Base-by-base conservation (phyloP, 2,329 filamentous ascomycete species). In the Alternaria postmessia region DNA sequence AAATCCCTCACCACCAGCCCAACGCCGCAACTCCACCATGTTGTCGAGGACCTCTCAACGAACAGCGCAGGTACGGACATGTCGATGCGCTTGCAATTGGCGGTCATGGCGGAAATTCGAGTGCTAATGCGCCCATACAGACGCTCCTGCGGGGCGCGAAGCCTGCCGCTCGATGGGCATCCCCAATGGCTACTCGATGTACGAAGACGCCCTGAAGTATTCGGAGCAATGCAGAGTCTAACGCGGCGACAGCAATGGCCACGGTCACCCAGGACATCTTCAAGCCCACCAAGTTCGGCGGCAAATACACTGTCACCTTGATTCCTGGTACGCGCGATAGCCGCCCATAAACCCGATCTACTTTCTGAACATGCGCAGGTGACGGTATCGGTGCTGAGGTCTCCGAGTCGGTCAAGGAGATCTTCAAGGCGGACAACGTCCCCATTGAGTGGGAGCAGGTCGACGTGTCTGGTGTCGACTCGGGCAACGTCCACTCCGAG, bases 361-460 rank as follows among this genome's bases (percentile, higher is more conserved):
- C 58, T 63, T 68, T 66, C 73, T 59, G 69, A 72, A 63, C 64
- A 28, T 64, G 55, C 54, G 64, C 68, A 89, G 88, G 88, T 84
- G 95, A 99, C 77, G 95, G 95, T 86, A 97, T 99, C 80, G 95
- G 95, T 81, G 92, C 93, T 81, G 95, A 99, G 85, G 94, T 98
- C 64, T 93, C 94, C 75, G 94, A 98, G 84, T 95, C 93, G 66
- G 94, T 99, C 81, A 97, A 97, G 90, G 96, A 94, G 72, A 91
- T 99, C 82, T 98, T 98, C 90, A 98, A 97, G 89, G 94, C 94
- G 80, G 94, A 98, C 86, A 98, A 97, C 80, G 94, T 97, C 54
- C 95, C 95, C 77, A 90, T 99, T 75, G 93, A 97, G 83, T 98
- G 95, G 94, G 95, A 99, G 83, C 94, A 98, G 86, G 88, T 99